A percentile compares a stretch with the other conserved stretches of the same genome.
Evolutionary conservation across 1,284 basidiomycete genomes (phyloP).

Genomic region (Ganoderma leucocontextum): DNA sequence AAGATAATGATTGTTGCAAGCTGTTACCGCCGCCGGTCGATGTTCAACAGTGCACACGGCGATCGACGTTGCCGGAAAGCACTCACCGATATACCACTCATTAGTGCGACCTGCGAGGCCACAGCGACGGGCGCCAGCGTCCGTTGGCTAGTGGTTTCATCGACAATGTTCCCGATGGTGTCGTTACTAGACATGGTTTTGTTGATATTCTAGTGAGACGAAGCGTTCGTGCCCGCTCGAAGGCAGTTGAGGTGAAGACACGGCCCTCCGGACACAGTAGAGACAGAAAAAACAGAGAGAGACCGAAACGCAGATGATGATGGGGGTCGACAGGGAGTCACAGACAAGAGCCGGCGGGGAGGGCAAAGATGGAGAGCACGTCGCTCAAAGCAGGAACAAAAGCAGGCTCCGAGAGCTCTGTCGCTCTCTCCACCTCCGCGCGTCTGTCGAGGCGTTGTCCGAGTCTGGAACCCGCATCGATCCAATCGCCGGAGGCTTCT

Average conservation of each 20-base stretch:
- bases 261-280: not conserved
- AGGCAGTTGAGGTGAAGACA: conserved; percentile 13
- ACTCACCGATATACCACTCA: conserved; percentile 49
- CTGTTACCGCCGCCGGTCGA: conserved; percentile 34
- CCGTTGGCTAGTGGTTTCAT: conserved; percentile 45
- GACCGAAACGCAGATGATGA: not conserved
- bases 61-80: not conserved
- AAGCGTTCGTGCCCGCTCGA: conserved; percentile 33
- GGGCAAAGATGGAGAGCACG: conserved; percentile 7
- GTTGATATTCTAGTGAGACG: conserved; percentile 11
- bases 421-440: not conserved
- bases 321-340: not conserved
- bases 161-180: conserved; percentile 38
- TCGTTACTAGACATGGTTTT: conserved; percentile 33
- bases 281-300: conserved; percentile 2
- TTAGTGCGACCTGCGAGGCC: conserved; percentile 75
- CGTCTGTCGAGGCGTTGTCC: not conserved
- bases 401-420: not conserved
- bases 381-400: conserved; percentile 1
- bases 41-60: conserved; percentile 9
- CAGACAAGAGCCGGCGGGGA: conserved; percentile 15
- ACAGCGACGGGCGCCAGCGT: conserved; percentile 82
- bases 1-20: conserved; percentile 64
- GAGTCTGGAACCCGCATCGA: not conserved
- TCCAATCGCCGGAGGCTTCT: not conserved